Conservation (phyloP, 2,329 filamentous ascomycete genomes). For the Trichoderma koningii region DNA sequence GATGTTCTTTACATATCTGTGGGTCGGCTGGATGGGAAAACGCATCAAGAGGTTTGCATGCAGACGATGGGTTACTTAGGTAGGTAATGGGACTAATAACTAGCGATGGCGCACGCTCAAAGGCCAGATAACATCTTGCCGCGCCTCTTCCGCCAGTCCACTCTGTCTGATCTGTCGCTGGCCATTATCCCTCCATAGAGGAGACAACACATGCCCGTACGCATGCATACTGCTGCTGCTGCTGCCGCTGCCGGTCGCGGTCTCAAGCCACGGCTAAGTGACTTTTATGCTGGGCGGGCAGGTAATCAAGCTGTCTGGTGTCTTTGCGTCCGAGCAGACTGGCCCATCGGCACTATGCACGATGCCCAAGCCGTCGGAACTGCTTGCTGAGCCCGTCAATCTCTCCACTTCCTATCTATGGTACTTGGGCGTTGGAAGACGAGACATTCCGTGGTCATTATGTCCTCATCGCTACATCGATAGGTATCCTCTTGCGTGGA, state of each 20-base stretch:
- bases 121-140: background rate
- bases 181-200: too few species aligned
- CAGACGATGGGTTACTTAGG: background rate
- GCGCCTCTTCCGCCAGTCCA: background rate
- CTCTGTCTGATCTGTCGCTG: background rate
- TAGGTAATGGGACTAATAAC: background rate
- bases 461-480: too few species aligned
- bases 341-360: background rate
- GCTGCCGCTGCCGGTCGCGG: background rate
- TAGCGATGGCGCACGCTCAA: conserved; percentile 1
- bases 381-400: too few species aligned
- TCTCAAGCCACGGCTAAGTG: background rate
- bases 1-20: background rate
- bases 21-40: conserved; percentile 12
- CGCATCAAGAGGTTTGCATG: background rate
- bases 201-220: conserved; percentile 9
- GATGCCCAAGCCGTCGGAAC: too few species aligned
- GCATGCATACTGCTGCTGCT: conserved; percentile 4
- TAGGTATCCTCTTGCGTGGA: too few species aligned
- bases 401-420: too few species aligned
- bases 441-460: too few species aligned
- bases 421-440: too few species aligned
- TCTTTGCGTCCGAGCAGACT: background rate
- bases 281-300: background rate
- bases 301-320: background rate